Percentiles rank a stretch among this genome's conserved stretches.
Conservation (phyloP, 352 stramenopile genomes). For the Globisporangium ultimum region DNA sequence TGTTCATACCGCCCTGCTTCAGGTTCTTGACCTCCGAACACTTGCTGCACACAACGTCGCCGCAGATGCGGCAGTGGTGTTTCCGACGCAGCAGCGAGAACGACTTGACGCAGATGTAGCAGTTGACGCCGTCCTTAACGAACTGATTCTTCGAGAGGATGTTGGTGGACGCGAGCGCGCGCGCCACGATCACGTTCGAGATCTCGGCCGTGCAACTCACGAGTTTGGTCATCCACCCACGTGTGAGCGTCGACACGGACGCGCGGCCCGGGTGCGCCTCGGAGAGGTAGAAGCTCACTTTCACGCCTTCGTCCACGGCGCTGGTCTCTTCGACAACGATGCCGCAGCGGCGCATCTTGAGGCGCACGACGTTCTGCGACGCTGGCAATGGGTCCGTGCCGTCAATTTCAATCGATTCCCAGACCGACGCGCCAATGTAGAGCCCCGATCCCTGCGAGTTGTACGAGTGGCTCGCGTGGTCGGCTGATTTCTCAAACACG, state of each 20-base stretch:
- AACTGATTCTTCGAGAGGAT: constrained; percentile 77
- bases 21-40: constrained; percentile 80
- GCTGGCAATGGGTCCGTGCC: constrained; percentile 63
- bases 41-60: constrained; percentile 82
- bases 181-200: constrained; percentile 57
- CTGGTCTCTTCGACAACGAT: constrained; percentile 78
- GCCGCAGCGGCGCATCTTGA: constrained; percentile 74
- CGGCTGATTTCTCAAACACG: constrained; percentile 67
- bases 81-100: constrained; percentile 80
- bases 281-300: constrained; percentile 72
- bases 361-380: constrained; percentile 76
- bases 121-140: constrained; percentile 68
- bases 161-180: constrained; percentile 54
- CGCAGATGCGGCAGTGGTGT: constrained; percentile 83
- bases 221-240: constrained; percentile 82
- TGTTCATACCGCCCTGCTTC: constrained; percentile 55
- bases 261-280: constrained; percentile 73
- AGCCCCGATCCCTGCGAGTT: constrained; percentile 58
- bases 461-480: constrained; percentile 49
- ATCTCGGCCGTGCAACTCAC: constrained; percentile 71
- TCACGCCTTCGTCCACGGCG: constrained; percentile 38
- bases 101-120: constrained; percentile 68
- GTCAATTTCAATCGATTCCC: constrained; percentile 84
- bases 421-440: constrained; percentile 74
- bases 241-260: constrained; percentile 66